A percentile compares a stretch with the other conserved stretches of the same genome.
Conservation (phyloP, 2,329 filamentous ascomycete genomes). For the Penicillium sumatraense region DNA sequence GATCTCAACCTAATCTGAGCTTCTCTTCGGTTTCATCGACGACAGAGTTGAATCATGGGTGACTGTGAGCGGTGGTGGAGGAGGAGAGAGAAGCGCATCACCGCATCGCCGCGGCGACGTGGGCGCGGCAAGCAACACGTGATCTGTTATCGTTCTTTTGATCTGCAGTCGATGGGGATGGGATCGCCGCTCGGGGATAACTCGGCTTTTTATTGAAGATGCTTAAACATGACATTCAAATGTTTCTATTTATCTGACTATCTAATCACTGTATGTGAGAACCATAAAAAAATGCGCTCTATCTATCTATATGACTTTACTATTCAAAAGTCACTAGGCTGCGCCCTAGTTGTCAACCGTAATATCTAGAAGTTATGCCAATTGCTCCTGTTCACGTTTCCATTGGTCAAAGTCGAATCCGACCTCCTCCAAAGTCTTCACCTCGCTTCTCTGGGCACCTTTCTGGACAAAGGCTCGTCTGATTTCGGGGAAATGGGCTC, state of each 20-base stretch:
- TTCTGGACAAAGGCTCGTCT: constrained; percentile 71
- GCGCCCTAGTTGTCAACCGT: too few relatives aligned
- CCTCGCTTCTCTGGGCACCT: constrained; percentile 61
- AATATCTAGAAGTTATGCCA: neutral
- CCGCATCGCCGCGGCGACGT: constrained; percentile 4
- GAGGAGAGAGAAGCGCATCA: constrained; percentile 1
- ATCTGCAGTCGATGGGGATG: neutral
- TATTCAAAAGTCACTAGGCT: neutral
- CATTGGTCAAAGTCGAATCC: constrained; percentile 65
- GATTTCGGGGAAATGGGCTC: constrained; percentile 69
- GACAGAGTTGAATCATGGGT: neutral
- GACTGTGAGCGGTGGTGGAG: neutral
- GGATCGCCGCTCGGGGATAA: neutral
- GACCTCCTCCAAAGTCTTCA: constrained; percentile 71
- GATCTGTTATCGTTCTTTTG: neutral
- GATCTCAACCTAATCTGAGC: neutral
- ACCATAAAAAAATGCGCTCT: neutral
- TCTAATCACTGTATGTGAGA: neutral
- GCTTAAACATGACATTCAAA: too few relatives aligned
- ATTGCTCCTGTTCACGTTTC: constrained; percentile 25
- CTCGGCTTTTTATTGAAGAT: neutral
- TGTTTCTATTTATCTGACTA: too few relatives aligned
- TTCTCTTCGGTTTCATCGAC: neutral
- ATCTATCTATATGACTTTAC: neutral
- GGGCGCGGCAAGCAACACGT: neutral